Conservation (phyloP, 805 yeast species). For the Osmozyma mogii region DNA sequence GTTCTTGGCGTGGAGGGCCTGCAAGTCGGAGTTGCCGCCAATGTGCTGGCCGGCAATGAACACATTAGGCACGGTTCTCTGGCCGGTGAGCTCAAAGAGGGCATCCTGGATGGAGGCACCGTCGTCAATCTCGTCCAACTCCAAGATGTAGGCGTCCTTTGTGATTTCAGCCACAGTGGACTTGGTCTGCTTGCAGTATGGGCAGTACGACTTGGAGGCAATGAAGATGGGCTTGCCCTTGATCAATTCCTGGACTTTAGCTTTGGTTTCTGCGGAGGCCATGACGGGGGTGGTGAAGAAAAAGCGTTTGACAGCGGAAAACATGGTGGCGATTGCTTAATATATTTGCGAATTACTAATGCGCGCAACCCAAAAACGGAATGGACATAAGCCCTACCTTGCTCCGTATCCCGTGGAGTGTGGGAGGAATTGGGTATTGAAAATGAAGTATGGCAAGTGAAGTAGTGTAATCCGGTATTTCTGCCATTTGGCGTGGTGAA, state of each 20-base stretch:
- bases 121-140: constrained; percentile 18
- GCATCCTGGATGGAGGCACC: constrained; percentile 25
- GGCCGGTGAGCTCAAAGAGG: constrained; percentile 61
- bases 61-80: constrained; percentile 88
- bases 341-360: no score
- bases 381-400: no score
- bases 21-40: constrained; percentile 92
- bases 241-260: constrained; percentile 58
- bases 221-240: constrained; percentile 61
- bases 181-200: constrained; percentile 38
- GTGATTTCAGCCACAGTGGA: constrained; percentile 30
- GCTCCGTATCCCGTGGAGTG: no score
- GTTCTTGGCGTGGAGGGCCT: constrained; percentile 56
- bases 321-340: no score
- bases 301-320: background rate
- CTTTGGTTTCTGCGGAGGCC: constrained; percentile 52
- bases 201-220: constrained; percentile 53
- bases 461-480: no score
- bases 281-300: constrained; percentile 25
- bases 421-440: no score
- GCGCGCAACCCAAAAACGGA: no score
- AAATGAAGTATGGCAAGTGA: no score
- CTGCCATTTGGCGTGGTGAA: no score
- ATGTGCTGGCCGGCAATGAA: constrained; percentile 87
- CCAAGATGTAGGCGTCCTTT: constrained; percentile 36